A percentile compares a stretch with the other conserved stretches of the same genome.
phyloP scores from a whole-genome alignment of 2,329 filamentous ascomycete species.

The Dendryphion nanum region DNA sequence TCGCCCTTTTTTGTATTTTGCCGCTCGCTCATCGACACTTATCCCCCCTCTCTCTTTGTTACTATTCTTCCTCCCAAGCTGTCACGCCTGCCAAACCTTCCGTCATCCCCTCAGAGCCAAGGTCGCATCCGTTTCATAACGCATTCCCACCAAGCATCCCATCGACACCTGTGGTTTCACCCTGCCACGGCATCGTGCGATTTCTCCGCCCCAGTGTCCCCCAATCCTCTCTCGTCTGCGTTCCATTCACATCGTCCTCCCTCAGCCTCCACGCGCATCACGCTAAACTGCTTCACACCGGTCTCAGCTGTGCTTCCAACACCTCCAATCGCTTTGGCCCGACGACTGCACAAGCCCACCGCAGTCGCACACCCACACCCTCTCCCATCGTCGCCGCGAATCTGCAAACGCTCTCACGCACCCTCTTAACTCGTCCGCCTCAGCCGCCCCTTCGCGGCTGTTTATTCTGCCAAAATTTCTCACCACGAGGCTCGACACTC shows the following conservation, averaged over 20 bases:
- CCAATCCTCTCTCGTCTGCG: not conserved
- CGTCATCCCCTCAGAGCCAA: constrained; percentile 29
- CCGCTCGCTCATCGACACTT: constrained; percentile 2
- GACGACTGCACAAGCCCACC: not conserved
- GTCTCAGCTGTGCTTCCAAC: constrained; percentile 24
- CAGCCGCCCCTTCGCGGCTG: constrained; percentile 39
- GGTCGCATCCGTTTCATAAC: constrained; percentile 21
- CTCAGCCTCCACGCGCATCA: not conserved
- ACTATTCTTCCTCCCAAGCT: constrained; percentile 1
- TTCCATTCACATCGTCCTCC: constrained; percentile 10
- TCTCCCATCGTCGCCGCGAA: not conserved
- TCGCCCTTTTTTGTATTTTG: not conserved
- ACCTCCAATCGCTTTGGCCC: not conserved
- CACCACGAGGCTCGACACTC: constrained; percentile 57
- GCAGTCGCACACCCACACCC: constrained; percentile 5
- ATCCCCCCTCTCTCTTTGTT: constrained; percentile 1
- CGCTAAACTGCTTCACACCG: constrained; percentile 18
- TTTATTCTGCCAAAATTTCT: constrained; percentile 50
- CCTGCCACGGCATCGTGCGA: constrained; percentile 6
- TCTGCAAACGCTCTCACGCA: constrained; percentile 8
- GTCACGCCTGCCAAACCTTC: constrained; percentile 8
- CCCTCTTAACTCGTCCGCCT: constrained; percentile 17
- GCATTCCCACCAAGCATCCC: constrained; percentile 6
- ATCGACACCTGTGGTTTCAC: constrained; percentile 16
- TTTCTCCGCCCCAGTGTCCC: not conserved